Base-by-base conservation (phyloP, 2,329 filamentous ascomycete genomes). In the Scopulariopsis brevicaulis region DNA sequence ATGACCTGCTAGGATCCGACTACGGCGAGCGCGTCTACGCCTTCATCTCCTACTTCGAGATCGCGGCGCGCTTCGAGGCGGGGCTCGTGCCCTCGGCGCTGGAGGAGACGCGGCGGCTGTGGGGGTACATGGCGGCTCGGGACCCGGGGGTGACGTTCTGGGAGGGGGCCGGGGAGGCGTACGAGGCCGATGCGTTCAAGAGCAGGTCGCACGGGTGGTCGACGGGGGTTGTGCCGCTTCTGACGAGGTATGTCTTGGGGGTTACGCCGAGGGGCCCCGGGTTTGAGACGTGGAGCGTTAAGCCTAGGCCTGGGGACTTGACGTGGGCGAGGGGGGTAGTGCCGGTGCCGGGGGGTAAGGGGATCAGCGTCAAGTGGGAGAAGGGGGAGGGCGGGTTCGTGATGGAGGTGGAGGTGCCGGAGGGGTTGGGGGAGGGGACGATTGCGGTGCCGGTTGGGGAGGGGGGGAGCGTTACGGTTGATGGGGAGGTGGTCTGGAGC, bases 11-110 rank as follows among this genome's bases (percentile, higher is more conserved):
- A 0, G 64, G 62, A 0, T 61, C 60, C 0, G 72, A 69, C 0
- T 78, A 73, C 62, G 70, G 70, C 2, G 64, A 74, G 55, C 70
- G 76, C 14, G 77, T 80, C 3, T 80, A 80, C 58, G 70, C 78
- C 2, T 79, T 80, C 60, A 72, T 76, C 20, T 79, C 77, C 1
- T 80, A 77, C 63, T 80, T 80, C 61, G 78, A 80, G 66, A 68
- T 77, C 20, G 69, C 72, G n/a, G 77, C 77, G 14, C 73, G 77
- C 11, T 78, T 80, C 62, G 63, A 66, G 24, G 65, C 56, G 55
- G 11, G 70, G 68, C 58, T 66, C 4, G 65, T 65, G 1, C 63
- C 60, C 1, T 70, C 70, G 7, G 77, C 73, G 1, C 63, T 77
- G 0, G 75, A 79, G 28, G 71, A 78, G 64, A 67, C 79, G 15